Conservation (phyloP, 2,329 filamentous ascomycete species). For the Hyphodiscus sp. region DNA sequence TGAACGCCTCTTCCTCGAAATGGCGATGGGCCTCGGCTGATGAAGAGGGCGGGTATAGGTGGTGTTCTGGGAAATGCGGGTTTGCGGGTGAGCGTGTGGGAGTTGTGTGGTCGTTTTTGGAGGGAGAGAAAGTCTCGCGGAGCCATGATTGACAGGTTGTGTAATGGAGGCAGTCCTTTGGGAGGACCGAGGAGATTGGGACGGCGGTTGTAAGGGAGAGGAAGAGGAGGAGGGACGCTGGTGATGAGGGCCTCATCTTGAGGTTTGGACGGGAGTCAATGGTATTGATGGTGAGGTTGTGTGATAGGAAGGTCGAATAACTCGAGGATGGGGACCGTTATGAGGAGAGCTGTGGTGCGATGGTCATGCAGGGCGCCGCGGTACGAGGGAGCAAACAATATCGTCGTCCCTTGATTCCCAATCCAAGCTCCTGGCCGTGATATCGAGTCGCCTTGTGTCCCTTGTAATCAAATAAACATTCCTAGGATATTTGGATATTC, state of each 20-base stretch:
- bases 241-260: constrained; percentile 5
- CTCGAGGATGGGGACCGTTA: neutral
- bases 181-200: constrained; percentile 2
- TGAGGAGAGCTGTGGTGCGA: neutral
- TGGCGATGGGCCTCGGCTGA: neutral
- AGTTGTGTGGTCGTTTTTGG: neutral
- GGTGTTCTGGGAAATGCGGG: constrained; percentile 24
- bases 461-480: too few relatives aligned
- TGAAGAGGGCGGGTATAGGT: constrained; percentile 9
- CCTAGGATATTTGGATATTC: too few relatives aligned
- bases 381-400: neutral
- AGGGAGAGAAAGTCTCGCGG: neutral
- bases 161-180: constrained; percentile 1
- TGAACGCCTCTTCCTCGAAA: constrained; percentile 12
- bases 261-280: neutral
- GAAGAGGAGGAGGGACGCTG: constrained; percentile 6
- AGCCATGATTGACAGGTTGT: neutral
- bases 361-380: neutral
- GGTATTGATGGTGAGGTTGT: neutral
- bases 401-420: neutral
- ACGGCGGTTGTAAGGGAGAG: constrained; percentile 15
- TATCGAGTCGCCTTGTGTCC: too few relatives aligned
- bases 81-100: constrained; percentile 2
- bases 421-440: neutral
- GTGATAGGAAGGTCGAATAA: too few relatives aligned